phyloP scores from a whole-genome alignment of 306 rosid genomes.

The Malus fusca region DNA sequence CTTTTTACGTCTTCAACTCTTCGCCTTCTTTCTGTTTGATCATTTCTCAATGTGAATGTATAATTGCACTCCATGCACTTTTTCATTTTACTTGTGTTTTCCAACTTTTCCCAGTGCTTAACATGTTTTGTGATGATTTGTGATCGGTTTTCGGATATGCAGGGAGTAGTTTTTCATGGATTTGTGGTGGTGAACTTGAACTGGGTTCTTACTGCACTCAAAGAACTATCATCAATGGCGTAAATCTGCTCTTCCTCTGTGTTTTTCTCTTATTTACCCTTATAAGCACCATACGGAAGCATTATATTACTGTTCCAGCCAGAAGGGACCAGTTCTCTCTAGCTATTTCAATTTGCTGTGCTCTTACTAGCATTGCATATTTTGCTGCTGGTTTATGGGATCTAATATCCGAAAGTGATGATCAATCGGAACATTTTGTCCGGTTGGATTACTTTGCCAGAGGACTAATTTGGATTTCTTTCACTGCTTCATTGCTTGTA shows the following conservation, averaged over 20 bases:
- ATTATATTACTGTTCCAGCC: not conserved
- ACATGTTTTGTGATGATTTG: not conserved
- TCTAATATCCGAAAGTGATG: slow-evolving; percentile 19
- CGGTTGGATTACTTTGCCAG: slow-evolving; percentile 27
- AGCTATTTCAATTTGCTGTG: slow-evolving; percentile 39
- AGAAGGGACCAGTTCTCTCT: slow-evolving; percentile 24
- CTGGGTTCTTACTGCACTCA: slow-evolving; percentile 37
- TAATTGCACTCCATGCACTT: not conserved
- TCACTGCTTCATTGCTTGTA: slow-evolving; percentile 39
- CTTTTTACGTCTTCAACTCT: not conserved
- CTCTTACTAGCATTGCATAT: slow-evolving; percentile 32
- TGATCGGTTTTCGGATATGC: slow-evolving; percentile 5
- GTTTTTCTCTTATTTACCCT: slow-evolving; percentile 23
- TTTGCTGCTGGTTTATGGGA: slow-evolving; percentile 30
- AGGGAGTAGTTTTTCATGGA: slow-evolving; percentile 33
- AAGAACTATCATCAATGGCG: slow-evolving; percentile 23
- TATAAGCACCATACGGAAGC: slow-evolving; percentile 16
- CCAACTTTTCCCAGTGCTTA: not conserved
- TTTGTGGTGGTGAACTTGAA: slow-evolving; percentile 33
- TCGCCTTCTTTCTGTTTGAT: not conserved
- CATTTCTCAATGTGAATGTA: not conserved
- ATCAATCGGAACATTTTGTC: slow-evolving; percentile 1
- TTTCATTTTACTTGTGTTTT: not conserved
- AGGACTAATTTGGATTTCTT: slow-evolving; percentile 50
- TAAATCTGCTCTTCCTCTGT: slow-evolving; percentile 35